Base-by-base conservation (phyloP, 1,139 yeast genomes). In the Diutina mesorugosa region DNA sequence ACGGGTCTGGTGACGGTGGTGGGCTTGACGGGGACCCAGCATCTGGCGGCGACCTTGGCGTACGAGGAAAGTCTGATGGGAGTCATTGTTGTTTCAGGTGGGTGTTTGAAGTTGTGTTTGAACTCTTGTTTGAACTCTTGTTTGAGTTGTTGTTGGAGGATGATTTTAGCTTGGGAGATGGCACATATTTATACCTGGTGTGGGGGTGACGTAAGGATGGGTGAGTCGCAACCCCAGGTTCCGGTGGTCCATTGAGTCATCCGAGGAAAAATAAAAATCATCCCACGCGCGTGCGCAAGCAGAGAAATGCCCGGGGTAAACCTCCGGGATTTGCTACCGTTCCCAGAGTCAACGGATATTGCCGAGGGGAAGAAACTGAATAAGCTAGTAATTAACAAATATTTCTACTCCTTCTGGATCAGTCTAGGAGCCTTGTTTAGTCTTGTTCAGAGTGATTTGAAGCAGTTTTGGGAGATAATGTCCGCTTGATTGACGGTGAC, bases 41-140 rank as follows among this genome's bases (percentile, higher is more conserved):
- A 50, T 50, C 53, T 50, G 53, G 53, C 26, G 53, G 53, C 53
- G 18, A 50, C 53, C 53, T 50, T 50, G 29, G 53, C 28, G 53
- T 50, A 50, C 18, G 53, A 50, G 16, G 53, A 50, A 21, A 50
- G 32, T 50, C 53, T 50, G 45, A 50, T 38, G 45, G 53, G 53
- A 50, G 53, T 29, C 53, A 50, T 50, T 46, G n/a, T 28, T 50
- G 16, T 35, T 48, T 29, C 38, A 12, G 30, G 26, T 50, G 4
- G 4, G 32, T 50, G 53, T 47, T 21, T 21, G 4, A 21, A 2
- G 26, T 21, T 3, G 26, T 3, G 26, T 21, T 21, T 21, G 26
- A 21, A 21, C 26, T 21, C 26, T 21, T 21, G 26, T n/a, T n/a
- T n/a, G n/a, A n/a, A n/a, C n/a, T n/a, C n/a, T n/a, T n/a, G n/a